phyloP scores from a whole-genome alignment of 805 yeast genomes.

The Candida maris region DNA sequence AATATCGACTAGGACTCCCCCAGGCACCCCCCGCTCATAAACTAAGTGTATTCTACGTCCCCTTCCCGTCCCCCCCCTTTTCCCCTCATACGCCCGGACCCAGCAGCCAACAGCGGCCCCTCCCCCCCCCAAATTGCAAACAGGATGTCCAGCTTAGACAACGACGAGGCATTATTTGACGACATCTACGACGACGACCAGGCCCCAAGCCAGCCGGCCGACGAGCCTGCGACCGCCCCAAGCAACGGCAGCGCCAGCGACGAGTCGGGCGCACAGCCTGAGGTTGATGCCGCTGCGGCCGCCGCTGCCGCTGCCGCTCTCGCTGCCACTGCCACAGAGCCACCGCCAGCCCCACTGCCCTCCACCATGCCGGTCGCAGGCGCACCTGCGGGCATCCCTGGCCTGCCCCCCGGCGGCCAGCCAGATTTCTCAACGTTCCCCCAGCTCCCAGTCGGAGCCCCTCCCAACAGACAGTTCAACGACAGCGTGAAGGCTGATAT shows the following conservation, averaged over 20 bases:
- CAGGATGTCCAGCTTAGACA: constrained; percentile 64
- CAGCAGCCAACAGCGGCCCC: too few species aligned
- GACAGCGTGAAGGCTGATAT: constrained; percentile 45
- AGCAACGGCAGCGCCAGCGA: constrained; percentile 4
- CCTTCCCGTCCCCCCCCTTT: too few species aligned
- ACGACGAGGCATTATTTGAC: constrained; percentile 87
- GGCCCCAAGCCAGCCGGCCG: constrained; percentile 16
- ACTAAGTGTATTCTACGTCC: too few species aligned
- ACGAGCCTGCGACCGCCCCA: constrained; percentile 8
- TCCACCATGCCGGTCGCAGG: constrained; percentile 13
- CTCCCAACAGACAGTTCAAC: constrained; percentile 16
- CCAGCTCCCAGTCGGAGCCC: constrained; percentile 13
- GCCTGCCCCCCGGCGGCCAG: background rate
- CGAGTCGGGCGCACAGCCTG: constrained; percentile 5
- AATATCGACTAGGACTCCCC: constrained; percentile 2
- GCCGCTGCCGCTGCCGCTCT: constrained; percentile 3
- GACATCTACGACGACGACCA: constrained; percentile 61
- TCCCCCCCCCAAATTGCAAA: too few species aligned
- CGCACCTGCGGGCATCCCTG: background rate
- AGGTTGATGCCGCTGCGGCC: constrained; percentile 2
- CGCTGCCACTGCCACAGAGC: constrained; percentile 5
- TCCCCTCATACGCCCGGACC: too few species aligned
- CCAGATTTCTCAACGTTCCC: constrained; percentile 34
- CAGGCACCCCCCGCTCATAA: too few species aligned
- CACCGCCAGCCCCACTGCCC: constrained; percentile 12